Evolutionary conservation across 1,139 yeast genomes (phyloP), one percentile per base, ranked within the genome.

Genomic region (Pichia sp.): DNA sequence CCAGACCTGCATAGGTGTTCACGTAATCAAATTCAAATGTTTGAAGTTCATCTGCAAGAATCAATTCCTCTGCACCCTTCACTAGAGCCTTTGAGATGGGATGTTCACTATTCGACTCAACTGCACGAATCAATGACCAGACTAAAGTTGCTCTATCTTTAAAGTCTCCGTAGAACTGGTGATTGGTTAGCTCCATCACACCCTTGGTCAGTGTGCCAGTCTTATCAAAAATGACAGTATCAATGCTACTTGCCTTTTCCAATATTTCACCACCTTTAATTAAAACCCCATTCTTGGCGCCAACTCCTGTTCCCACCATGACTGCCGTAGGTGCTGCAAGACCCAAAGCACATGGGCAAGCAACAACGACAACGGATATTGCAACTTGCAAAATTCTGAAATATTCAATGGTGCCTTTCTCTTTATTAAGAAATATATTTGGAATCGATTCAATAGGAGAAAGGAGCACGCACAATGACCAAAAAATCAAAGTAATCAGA

Each of bases 261-360:
- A 93, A 69, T 11, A 84, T 74, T 38, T 83, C 94, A 18, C 97
- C 98, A 33, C 97, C 96, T 59, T 91, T 91, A 51, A 93, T 83
- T 38, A 93, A 66, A 11, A 91, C 83, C 19, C 98, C 98, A 58
- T 86, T 69, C 11, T 74, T 62, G 0, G 98, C 97, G 25, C 96
- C 97, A 21, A 86, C 82, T 19, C 98, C 98, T 2, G 97, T 88
- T 6, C 97, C 98, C 5, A 91, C 98, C 96, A 91, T 88, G 4
- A 93, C 85, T 0, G 98, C 98, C 1, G 98, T 91, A 1, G 98
- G 98, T 0, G 98, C 94, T 8, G 96, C 96, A 35, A 91, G 67
- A 2, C 98, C 98, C 22, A 91, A 64, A 0, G 97, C 97, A 69
- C 97, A 91, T 0, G 98, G 98, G 60, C 98, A 91, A 1, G 98